Conservation (phyloP, 257 asterid species). For the Vinca minor region DNA sequence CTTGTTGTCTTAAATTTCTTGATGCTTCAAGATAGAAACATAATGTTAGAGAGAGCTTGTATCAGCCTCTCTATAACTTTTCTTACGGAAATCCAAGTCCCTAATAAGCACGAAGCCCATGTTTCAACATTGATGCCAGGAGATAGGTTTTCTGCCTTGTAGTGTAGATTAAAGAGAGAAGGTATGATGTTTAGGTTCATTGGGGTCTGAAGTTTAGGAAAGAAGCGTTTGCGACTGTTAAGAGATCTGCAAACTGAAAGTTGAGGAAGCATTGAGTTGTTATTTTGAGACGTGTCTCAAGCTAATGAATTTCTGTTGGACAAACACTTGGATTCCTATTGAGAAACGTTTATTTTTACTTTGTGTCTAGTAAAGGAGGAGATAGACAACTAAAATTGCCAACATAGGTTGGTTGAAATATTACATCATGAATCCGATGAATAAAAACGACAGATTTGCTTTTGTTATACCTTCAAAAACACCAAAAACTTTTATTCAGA, state of each 20-base stretch:
- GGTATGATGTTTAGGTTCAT: background rate
- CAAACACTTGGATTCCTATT: background rate
- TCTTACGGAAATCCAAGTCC: background rate
- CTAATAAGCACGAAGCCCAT: background rate
- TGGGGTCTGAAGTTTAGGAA: background rate
- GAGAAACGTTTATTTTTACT: too few species aligned
- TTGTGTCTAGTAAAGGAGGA: background rate
- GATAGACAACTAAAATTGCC: background rate
- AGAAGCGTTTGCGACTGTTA: background rate
- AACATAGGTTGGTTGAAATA: too few species aligned
- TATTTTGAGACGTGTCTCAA: background rate
- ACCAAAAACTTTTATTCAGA: background rate
- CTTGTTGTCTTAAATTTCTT: background rate
- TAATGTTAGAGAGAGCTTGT: background rate
- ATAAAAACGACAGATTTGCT: too few species aligned
- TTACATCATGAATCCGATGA: background rate
- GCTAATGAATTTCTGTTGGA: background rate
- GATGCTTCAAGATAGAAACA: background rate
- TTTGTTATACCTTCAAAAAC: background rate
- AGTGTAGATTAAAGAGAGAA: background rate
- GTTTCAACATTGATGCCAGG: background rate
- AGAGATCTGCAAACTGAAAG: background rate
- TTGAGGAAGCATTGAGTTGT: background rate
- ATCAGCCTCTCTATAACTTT: background rate
- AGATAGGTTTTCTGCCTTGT: background rate